phyloP scores from a whole-genome alignment of 257 asterid species.

The Fraxinus pennsylvanica region DNA sequence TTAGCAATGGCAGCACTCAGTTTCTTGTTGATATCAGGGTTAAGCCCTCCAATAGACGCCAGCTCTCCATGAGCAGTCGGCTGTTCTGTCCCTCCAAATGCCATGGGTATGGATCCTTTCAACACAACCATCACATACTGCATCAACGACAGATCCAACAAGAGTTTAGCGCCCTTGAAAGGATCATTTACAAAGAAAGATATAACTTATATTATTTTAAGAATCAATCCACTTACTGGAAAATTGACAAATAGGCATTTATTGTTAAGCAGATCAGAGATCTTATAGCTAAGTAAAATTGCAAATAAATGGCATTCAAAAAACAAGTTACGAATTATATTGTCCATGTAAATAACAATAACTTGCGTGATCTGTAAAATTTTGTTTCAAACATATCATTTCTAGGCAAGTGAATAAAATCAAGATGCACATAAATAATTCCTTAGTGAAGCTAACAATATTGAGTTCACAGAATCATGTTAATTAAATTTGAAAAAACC shows the following conservation, averaged over 20 bases:
- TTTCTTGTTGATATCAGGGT: slow-evolving; percentile 73
- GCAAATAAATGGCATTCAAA: not conserved
- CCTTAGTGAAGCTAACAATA: not conserved
- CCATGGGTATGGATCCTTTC: slow-evolving; percentile 91
- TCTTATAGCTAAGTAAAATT: not conserved
- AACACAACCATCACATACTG: slow-evolving; percentile 95
- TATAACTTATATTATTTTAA: no score
- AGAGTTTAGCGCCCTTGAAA: slow-evolving; percentile 9
- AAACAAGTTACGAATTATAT: not conserved
- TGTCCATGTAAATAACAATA: not conserved
- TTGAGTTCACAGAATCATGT: not conserved
- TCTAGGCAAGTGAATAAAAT: not conserved
- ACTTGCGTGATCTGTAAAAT: not conserved
- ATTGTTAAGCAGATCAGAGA: not conserved
- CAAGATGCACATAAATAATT: not conserved
- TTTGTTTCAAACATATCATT: not conserved
- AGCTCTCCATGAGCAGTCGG: slow-evolving; percentile 91
- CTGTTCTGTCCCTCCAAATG: slow-evolving; percentile 92
- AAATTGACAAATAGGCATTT: not conserved
- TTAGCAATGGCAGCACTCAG: slow-evolving; percentile 80
- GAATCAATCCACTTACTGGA: not conserved
- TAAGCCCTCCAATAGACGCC: slow-evolving; percentile 81
- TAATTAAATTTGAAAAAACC: not conserved
- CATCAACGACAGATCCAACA: slow-evolving; percentile 12
- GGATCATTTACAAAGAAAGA: not conserved